Evolutionary conservation across 208 protist genomes (phyloP).

Genomic region (Leishmania tropica): DNA sequence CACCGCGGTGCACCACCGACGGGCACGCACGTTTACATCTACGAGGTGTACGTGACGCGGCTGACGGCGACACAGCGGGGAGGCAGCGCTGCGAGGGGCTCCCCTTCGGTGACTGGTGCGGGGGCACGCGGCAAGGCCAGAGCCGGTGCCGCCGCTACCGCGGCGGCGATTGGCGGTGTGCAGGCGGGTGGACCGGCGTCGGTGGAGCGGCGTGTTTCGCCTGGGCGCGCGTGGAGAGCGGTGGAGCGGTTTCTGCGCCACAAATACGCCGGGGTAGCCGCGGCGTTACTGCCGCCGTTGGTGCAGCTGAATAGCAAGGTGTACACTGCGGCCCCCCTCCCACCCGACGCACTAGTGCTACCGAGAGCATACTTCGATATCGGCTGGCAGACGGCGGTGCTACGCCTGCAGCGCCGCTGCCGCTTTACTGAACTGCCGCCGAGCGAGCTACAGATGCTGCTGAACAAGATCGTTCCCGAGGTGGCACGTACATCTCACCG

Average conservation of each 20-base stretch:
- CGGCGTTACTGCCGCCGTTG: conserved; percentile 50
- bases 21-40: conserved; percentile 50
- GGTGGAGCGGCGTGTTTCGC: conserved; percentile 43
- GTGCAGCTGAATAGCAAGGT: conserved; percentile 60
- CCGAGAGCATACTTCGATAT: conserved; percentile 65
- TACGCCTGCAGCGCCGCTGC: conserved; percentile 43
- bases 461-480: conserved; percentile 77
- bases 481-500: conserved; percentile 22
- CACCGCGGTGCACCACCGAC: not conserved
- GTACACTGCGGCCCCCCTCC: conserved; percentile 63
- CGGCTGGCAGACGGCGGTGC: conserved; percentile 67
- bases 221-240: conserved; percentile 47
- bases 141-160: not conserved
- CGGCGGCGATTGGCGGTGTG: not conserved
- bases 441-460: conserved; percentile 57
- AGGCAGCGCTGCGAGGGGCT: not conserved
- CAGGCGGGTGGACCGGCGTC: conserved; percentile 3
- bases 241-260: conserved; percentile 52
- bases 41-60: conserved; percentile 82
- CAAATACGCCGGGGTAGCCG: conserved; percentile 18
- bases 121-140: not conserved
- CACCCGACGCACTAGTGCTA: conserved; percentile 54
- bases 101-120: not conserved
- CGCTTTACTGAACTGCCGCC: conserved; percentile 45
- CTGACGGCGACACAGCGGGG: not conserved